Evolutionary conservation across 306 rosid species (phyloP).

Genomic region (Amphicarpaea edgeworthii): DNA sequence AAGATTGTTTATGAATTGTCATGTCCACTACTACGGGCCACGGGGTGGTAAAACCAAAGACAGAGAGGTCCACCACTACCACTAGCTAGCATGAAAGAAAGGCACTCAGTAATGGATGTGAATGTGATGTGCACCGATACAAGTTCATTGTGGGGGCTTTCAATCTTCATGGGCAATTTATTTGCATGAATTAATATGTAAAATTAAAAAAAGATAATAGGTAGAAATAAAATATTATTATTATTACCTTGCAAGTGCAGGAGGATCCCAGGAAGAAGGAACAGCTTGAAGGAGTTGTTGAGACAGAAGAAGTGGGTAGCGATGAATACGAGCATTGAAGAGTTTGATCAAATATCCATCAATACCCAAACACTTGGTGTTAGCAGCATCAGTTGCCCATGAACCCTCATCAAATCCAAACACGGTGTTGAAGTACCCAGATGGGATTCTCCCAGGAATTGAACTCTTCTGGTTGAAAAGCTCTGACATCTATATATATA

Average conservation of each 20-base stretch:
- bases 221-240: not conserved
- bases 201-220: not conserved
- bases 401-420: slow-evolving; percentile 73
- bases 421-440: slow-evolving; percentile 72
- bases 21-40: not conserved
- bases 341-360: slow-evolving; percentile 68
- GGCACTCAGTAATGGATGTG: not conserved
- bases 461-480: slow-evolving; percentile 64
- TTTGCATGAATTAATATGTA: not conserved
- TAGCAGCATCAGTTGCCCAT: slow-evolving; percentile 78
- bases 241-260: slow-evolving; percentile 81
- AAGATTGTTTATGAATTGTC: not conserved
- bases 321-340: slow-evolving; percentile 68
- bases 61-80: not conserved
- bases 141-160: not conserved
- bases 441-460: slow-evolving; percentile 78
- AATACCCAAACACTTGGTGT: slow-evolving; percentile 68
- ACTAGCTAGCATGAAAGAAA: slow-evolving; percentile 6
- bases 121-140: not conserved
- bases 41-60: slow-evolving; percentile 9
- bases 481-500: slow-evolving; percentile 95
- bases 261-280: slow-evolving; percentile 91
- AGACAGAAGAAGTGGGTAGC: slow-evolving; percentile 75
- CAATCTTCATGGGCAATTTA: not conserved
- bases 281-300: slow-evolving; percentile 61